A percentile compares a stretch with the other conserved stretches of the same genome.
Evolutionary conservation across 495 filamentous ascomycete species (phyloP).

Genomic region (Melanomma pulvis-pyrius): DNA sequence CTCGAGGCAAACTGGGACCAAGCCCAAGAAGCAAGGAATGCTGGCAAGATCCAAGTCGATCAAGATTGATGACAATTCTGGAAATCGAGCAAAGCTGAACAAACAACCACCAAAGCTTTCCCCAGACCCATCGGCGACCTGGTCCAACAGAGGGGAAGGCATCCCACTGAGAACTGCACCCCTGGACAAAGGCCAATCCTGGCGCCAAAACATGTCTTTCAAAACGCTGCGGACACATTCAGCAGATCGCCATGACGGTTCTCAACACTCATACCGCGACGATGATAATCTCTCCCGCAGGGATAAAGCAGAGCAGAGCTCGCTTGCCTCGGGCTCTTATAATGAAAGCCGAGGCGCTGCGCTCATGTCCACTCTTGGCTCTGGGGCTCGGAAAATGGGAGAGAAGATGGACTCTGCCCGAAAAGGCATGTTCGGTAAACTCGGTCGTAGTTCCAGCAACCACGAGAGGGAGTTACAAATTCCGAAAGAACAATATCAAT

Average conservation of each 20-base stretch:
- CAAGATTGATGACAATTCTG: slow-evolving; percentile 24
- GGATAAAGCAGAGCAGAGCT: slow-evolving; percentile 54
- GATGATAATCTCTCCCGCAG: slow-evolving; percentile 51
- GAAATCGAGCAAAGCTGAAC: slow-evolving; percentile 19
- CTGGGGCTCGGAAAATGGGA: slow-evolving; percentile 69
- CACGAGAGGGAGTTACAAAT: slow-evolving; percentile 65
- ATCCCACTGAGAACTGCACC: slow-evolving; percentile 59
- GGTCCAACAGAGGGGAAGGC: slow-evolving; percentile 43
- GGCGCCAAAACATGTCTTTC: slow-evolving; percentile 65
- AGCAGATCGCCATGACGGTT: slow-evolving; percentile 58
- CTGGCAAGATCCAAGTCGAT: slow-evolving; percentile 35
- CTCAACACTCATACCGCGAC: slow-evolving; percentile 33
- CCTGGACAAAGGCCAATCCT: slow-evolving; percentile 63
- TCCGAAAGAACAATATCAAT: slow-evolving; percentile 74
- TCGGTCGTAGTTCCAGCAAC: slow-evolving; percentile 69
- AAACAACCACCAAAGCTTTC: slow-evolving; percentile 22
- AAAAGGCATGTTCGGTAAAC: slow-evolving; percentile 77
- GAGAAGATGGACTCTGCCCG: slow-evolving; percentile 71
- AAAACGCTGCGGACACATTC: slow-evolving; percentile 61
- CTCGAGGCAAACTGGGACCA: slow-evolving; percentile 12
- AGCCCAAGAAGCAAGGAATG: slow-evolving; percentile 30
- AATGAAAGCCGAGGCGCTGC: slow-evolving; percentile 67
- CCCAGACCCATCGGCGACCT: slow-evolving; percentile 40
- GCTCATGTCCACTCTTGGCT: slow-evolving; percentile 50
- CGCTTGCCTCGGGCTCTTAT: slow-evolving; percentile 57